Evolutionary conservation across 768 basidiomycete species (phyloP), one percentile per base, ranked within the genome.

Genomic region (Baorangia bicolor): DNA sequence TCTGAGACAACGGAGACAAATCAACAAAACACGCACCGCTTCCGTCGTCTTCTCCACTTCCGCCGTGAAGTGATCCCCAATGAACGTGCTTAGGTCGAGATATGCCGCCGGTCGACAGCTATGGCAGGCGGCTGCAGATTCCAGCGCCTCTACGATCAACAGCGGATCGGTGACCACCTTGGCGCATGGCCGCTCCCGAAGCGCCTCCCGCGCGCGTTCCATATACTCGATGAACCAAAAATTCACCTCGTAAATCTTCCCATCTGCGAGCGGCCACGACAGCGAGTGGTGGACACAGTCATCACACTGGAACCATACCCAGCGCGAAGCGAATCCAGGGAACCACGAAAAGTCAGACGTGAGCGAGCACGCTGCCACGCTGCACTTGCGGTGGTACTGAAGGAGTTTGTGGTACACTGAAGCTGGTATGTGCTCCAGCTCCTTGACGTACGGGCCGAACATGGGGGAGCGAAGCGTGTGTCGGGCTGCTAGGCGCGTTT

Each of bases 301-400:
- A 11, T 75, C 74, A 14, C 72, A 74, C 55, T 75, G 73, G 66
- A 74, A 74, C 66, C 70, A 74, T 41, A 72, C 65, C 65, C 68
- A 75, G 30, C 74, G 73, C 42, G 70, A 71, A 5, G 70, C 70
- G 21, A 73, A 71, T 14, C 59, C 64, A 1, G 66, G 74, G 59
- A 74, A 73, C 72, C 71, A 74, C 51, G 71, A 67, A 51, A 73
- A 74, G 58, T 71, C 71, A 13, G 67, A 66, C 33, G 71, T 73
- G 33, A 74, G 67, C 47, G 63, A 62, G 58, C 62, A 63, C 30
- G 64, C 63, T 33, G 63, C 66, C 23, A 71, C 46, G 49, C 73
- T 68, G 53, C 71, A 71, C 55, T 64, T 69, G 58, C 69, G 67
- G 49, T 73, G 71, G 54, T 74, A 74, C 58, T 72, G 73, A 6